These are phyloP conservation scores for Nakaseomyces delphensis DNA, from an alignment of 1,139 yeast species.

Conservation along the genomic window DNA sequence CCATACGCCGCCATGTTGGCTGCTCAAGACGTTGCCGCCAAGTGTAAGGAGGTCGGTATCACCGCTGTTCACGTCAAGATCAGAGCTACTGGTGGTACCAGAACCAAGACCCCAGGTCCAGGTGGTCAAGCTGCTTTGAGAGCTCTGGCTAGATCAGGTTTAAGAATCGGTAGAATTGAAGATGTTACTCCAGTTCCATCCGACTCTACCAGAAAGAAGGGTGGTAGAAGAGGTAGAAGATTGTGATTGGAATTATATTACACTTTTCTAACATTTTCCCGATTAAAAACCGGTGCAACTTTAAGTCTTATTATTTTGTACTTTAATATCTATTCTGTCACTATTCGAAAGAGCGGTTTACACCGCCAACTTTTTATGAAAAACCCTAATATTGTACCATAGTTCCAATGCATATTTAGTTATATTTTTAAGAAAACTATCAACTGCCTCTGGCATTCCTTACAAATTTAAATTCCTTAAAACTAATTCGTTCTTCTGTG, in stretches of 20 bases:
- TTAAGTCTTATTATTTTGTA: background rate
- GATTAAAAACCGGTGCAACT: background rate
- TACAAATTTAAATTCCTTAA: no score
- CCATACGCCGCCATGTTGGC: slow-evolving; percentile 99
- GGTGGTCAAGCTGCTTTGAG: slow-evolving; percentile 99
- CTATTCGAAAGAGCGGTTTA: background rate
- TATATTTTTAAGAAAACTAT: background rate
- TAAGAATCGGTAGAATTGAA: slow-evolving; percentile 99
- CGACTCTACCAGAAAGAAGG: slow-evolving; percentile 99
- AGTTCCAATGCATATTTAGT: background rate
- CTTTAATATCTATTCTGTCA: background rate
- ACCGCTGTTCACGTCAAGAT: slow-evolving; percentile 99
- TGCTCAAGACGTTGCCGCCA: slow-evolving; percentile 98
- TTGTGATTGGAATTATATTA: slow-evolving; percentile 43
- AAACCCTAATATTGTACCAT: no score
- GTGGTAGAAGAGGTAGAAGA: slow-evolving; percentile 99
- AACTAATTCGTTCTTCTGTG: background rate
- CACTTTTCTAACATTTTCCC: background rate
- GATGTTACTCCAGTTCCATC: slow-evolving; percentile 99
- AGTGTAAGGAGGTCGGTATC: slow-evolving; percentile 99
- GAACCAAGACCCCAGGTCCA: slow-evolving; percentile 99
- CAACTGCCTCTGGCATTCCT: background rate
- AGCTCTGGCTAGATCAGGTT: slow-evolving; percentile 99
- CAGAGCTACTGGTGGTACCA: slow-evolving; percentile 99
- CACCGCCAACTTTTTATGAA: no score